Evolutionary conservation across 345 rosid species (phyloP).

Genomic region (Acer saccharum): DNA sequence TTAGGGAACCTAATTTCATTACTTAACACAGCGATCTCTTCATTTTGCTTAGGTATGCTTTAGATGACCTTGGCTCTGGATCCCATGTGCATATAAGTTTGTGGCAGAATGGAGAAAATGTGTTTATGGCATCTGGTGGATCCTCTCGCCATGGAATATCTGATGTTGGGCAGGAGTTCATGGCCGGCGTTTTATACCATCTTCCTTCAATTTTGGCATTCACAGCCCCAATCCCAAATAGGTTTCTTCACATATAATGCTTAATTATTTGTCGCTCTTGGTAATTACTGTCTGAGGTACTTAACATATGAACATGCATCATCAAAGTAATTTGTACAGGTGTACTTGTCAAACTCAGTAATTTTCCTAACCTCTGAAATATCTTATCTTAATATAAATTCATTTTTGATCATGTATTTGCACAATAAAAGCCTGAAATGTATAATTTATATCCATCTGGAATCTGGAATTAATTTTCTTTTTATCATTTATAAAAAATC

Average conservation of each 20-base stretch:
- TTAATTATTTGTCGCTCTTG: background rate
- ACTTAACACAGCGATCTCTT: constrained; percentile 5
- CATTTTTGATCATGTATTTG: background rate
- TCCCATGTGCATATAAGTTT: constrained; percentile 92
- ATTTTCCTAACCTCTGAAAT: background rate
- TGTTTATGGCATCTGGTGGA: constrained; percentile 67
- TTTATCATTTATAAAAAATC: background rate
- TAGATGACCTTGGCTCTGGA: constrained; percentile 92
- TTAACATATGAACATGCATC: background rate
- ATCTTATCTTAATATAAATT: background rate
- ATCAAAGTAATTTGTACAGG: background rate
- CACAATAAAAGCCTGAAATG: background rate
- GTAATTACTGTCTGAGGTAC: background rate
- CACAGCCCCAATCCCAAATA: constrained; percentile 90
- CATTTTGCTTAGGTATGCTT: constrained; percentile 57
- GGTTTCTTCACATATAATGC: constrained; percentile 39
- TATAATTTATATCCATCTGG: background rate
- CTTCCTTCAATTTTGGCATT: constrained; percentile 88
- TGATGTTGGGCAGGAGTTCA: constrained; percentile 63
- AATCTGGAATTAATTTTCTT: background rate
- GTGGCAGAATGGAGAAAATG: constrained; percentile 76
- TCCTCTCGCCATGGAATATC: constrained; percentile 82
- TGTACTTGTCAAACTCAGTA: background rate
- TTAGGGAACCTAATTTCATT: constrained; percentile 7
- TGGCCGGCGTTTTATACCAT: constrained; percentile 93